A percentile compares a stretch with the other conserved stretches of the same genome.
Conservation (phyloP, 2,329 filamentous ascomycete species). For the Macrophomina tecta region DNA sequence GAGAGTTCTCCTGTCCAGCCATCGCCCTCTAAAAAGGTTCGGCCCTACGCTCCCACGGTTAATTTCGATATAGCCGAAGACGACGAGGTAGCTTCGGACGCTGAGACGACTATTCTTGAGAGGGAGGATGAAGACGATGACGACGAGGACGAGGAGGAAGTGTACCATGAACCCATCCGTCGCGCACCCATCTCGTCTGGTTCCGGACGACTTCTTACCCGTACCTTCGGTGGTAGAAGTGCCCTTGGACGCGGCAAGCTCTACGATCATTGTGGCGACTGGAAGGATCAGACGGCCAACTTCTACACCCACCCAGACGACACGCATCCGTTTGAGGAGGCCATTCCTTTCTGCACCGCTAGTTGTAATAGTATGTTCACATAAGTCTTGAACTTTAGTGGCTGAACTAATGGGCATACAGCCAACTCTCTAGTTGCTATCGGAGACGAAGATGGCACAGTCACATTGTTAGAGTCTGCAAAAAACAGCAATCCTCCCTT, state of each 20-base stretch:
- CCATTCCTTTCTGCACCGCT: slow-evolving; percentile 69
- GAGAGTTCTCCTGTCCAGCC: slow-evolving; percentile 48
- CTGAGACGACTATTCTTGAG: slow-evolving; percentile 27
- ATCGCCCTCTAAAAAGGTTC: slow-evolving; percentile 48
- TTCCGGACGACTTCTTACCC: slow-evolving; percentile 49
- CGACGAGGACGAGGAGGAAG: slow-evolving; percentile 32
- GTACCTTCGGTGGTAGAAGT: slow-evolving; percentile 53
- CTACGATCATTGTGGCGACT: slow-evolving; percentile 55
- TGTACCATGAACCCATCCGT: slow-evolving; percentile 44
- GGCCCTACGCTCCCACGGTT: slow-evolving; percentile 35
- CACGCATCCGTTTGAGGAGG: slow-evolving; percentile 55
- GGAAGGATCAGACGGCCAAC: slow-evolving; percentile 64
- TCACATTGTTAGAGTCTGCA: slow-evolving; percentile 67
- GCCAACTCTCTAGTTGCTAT: slow-evolving; percentile 71
- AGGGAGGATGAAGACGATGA: slow-evolving; percentile 35
- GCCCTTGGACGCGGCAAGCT: slow-evolving; percentile 47
- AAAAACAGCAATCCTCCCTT: slow-evolving; percentile 57
- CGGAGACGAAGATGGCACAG: slow-evolving; percentile 71
- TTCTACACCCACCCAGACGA: slow-evolving; percentile 66
- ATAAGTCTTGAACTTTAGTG: neutral
- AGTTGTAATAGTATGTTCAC: slow-evolving; percentile 66
- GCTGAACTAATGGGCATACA: slow-evolving; percentile 37
- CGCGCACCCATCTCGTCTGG: slow-evolving; percentile 43
- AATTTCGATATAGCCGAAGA: slow-evolving; percentile 27
- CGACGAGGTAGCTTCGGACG: slow-evolving; percentile 25